Conservation (phyloP, 2,329 filamentous ascomycete species). For the Sarocladium brachiariae region DNA sequence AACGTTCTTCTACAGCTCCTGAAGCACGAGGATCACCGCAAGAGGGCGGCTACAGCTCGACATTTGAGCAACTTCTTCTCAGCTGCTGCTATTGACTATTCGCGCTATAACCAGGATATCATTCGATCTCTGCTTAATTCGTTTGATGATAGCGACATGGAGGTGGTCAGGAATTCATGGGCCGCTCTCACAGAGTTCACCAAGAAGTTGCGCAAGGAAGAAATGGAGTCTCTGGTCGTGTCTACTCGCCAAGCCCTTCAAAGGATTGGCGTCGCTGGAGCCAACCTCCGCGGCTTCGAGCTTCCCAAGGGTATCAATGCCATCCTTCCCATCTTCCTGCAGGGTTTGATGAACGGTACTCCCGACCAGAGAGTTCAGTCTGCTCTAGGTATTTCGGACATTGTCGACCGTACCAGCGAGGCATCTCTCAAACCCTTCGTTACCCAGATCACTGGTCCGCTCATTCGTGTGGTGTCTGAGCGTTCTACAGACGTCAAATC, state of each 20-base stretch:
- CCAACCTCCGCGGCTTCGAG: slow-evolving; percentile 79
- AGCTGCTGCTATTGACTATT: slow-evolving; percentile 77
- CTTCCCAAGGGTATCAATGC: slow-evolving; percentile 96
- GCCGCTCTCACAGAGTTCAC: slow-evolving; percentile 80
- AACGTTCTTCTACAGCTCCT: slow-evolving; percentile 80
- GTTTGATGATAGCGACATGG: slow-evolving; percentile 78
- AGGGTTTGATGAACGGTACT: slow-evolving; percentile 95
- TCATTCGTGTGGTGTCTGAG: slow-evolving; percentile 96
- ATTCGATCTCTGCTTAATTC: slow-evolving; percentile 84
- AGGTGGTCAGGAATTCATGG: slow-evolving; percentile 88
- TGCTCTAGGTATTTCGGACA: slow-evolving; percentile 88
- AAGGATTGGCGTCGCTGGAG: slow-evolving; percentile 81
- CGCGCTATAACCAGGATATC: slow-evolving; percentile 91
- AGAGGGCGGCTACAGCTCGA: slow-evolving; percentile 67
- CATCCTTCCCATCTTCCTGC: slow-evolving; percentile 91
- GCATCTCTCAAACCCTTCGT: slow-evolving; percentile 89
- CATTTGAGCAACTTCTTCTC: slow-evolving; percentile 86
- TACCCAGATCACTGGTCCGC: slow-evolving; percentile 92
- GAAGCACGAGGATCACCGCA: slow-evolving; percentile 88
- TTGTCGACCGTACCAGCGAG: slow-evolving; percentile 86
- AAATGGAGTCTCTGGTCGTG: slow-evolving; percentile 88
- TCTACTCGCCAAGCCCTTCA: slow-evolving; percentile 82
- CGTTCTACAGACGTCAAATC: slow-evolving; percentile 93
- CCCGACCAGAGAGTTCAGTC: slow-evolving; percentile 87
- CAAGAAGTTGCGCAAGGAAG: slow-evolving; percentile 85